A percentile compares a stretch with the other conserved stretches of the same genome.
Evolutionary conservation across 2,329 filamentous ascomycete genomes (phyloP).

Genomic region (Paraphoma chrysanthemicola): DNA sequence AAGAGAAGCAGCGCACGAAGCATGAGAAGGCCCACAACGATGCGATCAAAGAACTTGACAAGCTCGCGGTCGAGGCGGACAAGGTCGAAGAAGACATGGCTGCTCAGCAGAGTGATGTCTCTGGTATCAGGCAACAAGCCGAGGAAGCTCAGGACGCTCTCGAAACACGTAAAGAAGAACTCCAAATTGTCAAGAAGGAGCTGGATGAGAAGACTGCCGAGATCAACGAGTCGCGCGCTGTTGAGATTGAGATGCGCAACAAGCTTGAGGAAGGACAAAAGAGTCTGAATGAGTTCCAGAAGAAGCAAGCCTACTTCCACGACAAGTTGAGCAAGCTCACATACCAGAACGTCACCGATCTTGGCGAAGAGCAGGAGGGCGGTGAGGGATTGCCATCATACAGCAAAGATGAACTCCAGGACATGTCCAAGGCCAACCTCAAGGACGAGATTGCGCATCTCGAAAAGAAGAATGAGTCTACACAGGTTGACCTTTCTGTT

Average conservation of each 20-base stretch:
- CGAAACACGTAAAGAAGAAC: constrained; percentile 78
- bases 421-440: constrained; percentile 67
- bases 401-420: constrained; percentile 72
- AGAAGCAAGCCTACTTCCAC: constrained; percentile 82
- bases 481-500: constrained; percentile 86
- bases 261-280: constrained; percentile 98
- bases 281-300: constrained; percentile 82
- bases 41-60: constrained; percentile 78
- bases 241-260: constrained; percentile 98
- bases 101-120: constrained; percentile 77
- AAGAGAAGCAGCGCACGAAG: constrained; percentile 89
- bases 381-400: constrained; percentile 70
- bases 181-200: constrained; percentile 80
- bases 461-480: constrained; percentile 81
- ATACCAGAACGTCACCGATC: constrained; percentile 74
- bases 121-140: constrained; percentile 73
- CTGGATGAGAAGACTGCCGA: constrained; percentile 85
- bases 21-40: constrained; percentile 83
- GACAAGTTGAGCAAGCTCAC: constrained; percentile 86
- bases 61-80: constrained; percentile 74
- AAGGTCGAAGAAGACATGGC: constrained; percentile 79
- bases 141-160: constrained; percentile 83
- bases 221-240: constrained; percentile 84
- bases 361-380: constrained; percentile 64
- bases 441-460: constrained; percentile 71